Conservation (phyloP, 805 yeast genomes). For the Yarrowia hollandica region DNA sequence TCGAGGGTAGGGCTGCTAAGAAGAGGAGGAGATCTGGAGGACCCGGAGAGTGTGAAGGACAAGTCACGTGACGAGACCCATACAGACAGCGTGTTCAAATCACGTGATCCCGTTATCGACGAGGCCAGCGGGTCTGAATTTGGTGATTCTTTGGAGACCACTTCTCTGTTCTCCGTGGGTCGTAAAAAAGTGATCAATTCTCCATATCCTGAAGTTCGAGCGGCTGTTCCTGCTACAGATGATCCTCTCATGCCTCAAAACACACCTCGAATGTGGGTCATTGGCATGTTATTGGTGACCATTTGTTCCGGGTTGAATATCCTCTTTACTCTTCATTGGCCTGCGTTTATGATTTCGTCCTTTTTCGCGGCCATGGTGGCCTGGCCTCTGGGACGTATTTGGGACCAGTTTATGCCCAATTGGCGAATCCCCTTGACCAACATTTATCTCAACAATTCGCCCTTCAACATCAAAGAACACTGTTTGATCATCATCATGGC, state of each 20-base stretch:
- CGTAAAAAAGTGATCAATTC: constrained; percentile 41
- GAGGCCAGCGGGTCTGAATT: neutral
- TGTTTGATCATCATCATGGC: constrained; percentile 57
- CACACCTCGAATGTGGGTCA: constrained; percentile 56
- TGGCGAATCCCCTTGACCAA: constrained; percentile 37
- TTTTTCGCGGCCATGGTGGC: constrained; percentile 61
- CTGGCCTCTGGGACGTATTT: constrained; percentile 60
- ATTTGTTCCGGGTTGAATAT: constrained; percentile 61
- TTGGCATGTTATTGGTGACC: constrained; percentile 55
- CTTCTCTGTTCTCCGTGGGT: neutral
- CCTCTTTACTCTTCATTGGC: constrained; percentile 59
- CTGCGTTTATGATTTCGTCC: constrained; percentile 53
- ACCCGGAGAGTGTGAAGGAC: neutral
- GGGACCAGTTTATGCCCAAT: constrained; percentile 47
- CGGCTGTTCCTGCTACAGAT: constrained; percentile 61
- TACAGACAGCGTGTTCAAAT: neutral
- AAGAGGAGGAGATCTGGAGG: constrained; percentile 2
- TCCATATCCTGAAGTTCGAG: constrained; percentile 67
- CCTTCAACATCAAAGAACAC: constrained; percentile 65
- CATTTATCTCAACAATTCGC: constrained; percentile 56
- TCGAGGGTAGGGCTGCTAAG: neutral
- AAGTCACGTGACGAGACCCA: neutral
- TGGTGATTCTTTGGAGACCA: neutral
- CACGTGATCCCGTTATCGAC: neutral
- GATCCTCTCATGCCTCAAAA: constrained; percentile 52